Evolutionary conservation across 2,329 filamentous ascomycete species (phyloP), one percentile per base, ranked within the genome.

Genomic region (Phyllosticta capitalensis): DNA sequence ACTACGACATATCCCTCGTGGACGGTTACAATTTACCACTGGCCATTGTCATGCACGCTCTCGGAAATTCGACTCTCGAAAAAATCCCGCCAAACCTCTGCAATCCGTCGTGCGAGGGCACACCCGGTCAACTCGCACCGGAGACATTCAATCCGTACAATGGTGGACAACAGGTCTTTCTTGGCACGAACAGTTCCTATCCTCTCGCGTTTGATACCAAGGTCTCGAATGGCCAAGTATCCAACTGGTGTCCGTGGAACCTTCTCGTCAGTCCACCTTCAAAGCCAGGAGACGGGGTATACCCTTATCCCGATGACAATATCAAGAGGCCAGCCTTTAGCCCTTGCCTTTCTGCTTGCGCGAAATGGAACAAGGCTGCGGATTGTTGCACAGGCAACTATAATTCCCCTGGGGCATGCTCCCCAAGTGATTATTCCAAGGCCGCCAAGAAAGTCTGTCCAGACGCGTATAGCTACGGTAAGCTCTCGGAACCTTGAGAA

Each of bases 1-100:
- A 90, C 71, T 92, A 92, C 74, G 89, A 94, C 71, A 89, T 94
- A 63, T 91, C 88, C 49, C 79, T 92, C 2, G 89, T 94, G 21
- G 89, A 94, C 68, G 89, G 89, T 54, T 92, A 92, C 79, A 92
- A 92, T 68, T 74, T 92, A 1, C 87, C 88, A 1, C 69, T 92
- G 63, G 86, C 83, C 28, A 82, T 81, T 45, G 71, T 79, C 21
- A 67, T 78, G 22, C 68, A 76, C 52, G 69, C 74, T 10, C 81
- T 85, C 21, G 78, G 81, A 58, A 85, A 88, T 65, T 79, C 81
- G 7, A 79, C 78, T 1, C 80, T 87, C 9, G 73, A 77, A 55
- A 74, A 77, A 58, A 85, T 92, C 61, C 87, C 88, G 12, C 86
- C 87, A 9, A 91, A 90, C 66, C 78, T 90, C 21, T 88, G 86